phyloP scores from a whole-genome alignment of 2,329 filamentous ascomycete species.

The Incumbomyces lentus region DNA sequence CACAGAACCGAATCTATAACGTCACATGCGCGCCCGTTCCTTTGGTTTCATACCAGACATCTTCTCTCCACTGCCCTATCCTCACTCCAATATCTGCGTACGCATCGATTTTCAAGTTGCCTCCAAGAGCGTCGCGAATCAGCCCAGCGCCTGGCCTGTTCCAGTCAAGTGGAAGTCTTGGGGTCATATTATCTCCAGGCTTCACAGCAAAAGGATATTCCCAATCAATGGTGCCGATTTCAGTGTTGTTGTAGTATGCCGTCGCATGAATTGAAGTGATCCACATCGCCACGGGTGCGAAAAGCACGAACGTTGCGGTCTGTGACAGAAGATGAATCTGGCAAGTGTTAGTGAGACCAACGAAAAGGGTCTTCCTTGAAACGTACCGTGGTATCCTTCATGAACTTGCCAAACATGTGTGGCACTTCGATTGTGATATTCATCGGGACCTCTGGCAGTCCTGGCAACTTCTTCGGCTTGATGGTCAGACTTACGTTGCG shows the following conservation, averaged over 20 bases:
- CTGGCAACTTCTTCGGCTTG: conserved; percentile 55
- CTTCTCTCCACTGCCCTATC: conserved; percentile 64
- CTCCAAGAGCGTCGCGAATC: conserved; percentile 68
- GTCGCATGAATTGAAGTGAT: conserved; percentile 74
- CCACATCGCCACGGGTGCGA: conserved; percentile 71
- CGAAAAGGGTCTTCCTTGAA: conserved; percentile 18
- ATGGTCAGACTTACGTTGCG: conserved; percentile 73
- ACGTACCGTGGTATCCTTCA: conserved; percentile 62
- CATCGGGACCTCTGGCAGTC: conserved; percentile 59
- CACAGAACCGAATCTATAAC: conserved; percentile 27
- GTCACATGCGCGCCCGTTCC: conserved; percentile 60
- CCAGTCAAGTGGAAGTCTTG: conserved; percentile 73
- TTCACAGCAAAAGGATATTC: conserved; percentile 63
- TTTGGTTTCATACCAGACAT: conserved; percentile 57
- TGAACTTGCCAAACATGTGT: conserved; percentile 52
- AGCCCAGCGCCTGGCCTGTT: conserved; percentile 64
- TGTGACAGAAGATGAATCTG: conserved; percentile 72
- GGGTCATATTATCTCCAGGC: conserved; percentile 62
- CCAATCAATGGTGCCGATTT: conserved; percentile 68
- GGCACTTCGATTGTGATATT: conserved; percentile 60
- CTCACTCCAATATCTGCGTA: conserved; percentile 63
- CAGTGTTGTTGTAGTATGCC: conserved; percentile 70
- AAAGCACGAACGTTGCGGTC: conserved; percentile 71
- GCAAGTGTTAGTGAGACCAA: conserved; percentile 9
- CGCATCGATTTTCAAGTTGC: conserved; percentile 67